A percentile compares a stretch with the other conserved stretches of the same genome.
phyloP scores from a whole-genome alignment of 139 green algal species.

The Chlamydomonas sphaeroides region DNA sequence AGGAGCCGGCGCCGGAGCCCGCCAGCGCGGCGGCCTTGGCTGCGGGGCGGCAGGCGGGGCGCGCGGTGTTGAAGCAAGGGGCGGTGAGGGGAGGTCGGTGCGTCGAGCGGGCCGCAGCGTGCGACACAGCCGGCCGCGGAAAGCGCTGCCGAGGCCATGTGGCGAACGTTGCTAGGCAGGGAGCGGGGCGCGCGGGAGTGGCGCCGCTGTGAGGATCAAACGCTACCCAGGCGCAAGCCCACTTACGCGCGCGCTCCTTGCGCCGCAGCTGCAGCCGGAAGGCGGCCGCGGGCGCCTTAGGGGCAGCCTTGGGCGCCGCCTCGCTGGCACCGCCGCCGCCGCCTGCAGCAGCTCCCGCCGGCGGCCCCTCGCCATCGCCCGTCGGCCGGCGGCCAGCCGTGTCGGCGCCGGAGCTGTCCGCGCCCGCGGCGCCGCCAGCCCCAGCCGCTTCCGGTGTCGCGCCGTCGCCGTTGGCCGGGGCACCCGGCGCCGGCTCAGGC shows the following conservation, averaged over 20 bases:
- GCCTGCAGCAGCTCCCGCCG: background rate
- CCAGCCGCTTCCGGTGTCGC: background rate
- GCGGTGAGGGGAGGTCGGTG: no score
- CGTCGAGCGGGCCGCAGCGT: no score
- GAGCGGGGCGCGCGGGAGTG: no score
- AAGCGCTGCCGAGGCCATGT: no score
- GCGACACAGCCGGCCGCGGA: no score
- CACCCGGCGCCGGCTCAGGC: background rate
- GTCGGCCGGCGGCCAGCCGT: no score
- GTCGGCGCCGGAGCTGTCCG: background rate
- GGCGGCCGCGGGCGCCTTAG: background rate
- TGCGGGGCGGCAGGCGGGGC: no score
- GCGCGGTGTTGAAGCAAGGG: no score
- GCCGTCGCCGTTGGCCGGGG: no score
- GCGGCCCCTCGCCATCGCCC: background rate
- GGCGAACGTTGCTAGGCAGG: no score
- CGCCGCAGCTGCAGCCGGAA: conserved; percentile 29
- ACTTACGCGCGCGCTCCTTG: conserved; percentile 5
- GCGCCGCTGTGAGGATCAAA: no score
- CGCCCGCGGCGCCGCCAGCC: background rate
- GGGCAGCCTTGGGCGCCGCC: background rate
- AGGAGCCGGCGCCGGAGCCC: background rate
- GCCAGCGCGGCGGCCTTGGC: background rate
- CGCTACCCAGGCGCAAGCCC: no score
- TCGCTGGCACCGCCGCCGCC: background rate